Percentiles rank a stretch among this genome's conserved stretches.
Conservation (phyloP, 805 yeast species). For the Suhomyces tanzawaensis region DNA sequence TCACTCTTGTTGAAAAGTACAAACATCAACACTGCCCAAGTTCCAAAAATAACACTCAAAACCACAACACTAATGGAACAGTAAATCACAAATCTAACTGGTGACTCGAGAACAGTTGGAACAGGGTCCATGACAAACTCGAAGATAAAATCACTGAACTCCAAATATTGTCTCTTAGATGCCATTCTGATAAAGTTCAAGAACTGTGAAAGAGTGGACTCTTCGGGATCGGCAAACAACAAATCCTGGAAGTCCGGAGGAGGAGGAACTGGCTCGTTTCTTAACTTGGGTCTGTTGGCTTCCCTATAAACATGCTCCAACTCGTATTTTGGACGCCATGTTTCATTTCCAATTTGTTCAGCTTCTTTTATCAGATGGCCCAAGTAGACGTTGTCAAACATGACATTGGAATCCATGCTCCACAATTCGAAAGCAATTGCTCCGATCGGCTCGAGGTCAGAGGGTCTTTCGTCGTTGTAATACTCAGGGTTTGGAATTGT, state of each 20-base stretch:
- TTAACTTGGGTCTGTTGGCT: conserved; percentile 39
- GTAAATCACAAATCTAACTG: conserved; percentile 50
- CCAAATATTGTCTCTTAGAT: conserved; percentile 17
- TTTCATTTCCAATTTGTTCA: conserved; percentile 74
- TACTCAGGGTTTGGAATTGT: conserved; percentile 67
- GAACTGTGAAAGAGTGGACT: conserved; percentile 14
- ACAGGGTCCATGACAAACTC: conserved; percentile 47
- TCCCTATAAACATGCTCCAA: conserved; percentile 48
- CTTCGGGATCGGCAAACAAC: conserved; percentile 17
- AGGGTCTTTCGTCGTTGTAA: conserved; percentile 55
- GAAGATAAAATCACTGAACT: conserved; percentile 31
- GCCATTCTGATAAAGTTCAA: conserved; percentile 17
- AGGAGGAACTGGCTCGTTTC: conserved; percentile 44
- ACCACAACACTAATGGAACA: conserved; percentile 39
- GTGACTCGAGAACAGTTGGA: conserved; percentile 42
- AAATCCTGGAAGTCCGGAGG: conserved; percentile 40
- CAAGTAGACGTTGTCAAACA: conserved; percentile 80
- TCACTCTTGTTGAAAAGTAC: conserved; percentile 7
- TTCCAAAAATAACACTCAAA: conserved; percentile 43
- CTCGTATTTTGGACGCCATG: conserved; percentile 56
- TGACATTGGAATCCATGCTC: conserved; percentile 73
- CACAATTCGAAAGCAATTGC: conserved; percentile 87
- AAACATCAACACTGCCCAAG: conserved; percentile 36
- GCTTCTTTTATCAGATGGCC: conserved; percentile 87
- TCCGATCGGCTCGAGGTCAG: conserved; percentile 65